Evolutionary conservation across 129 eudicot genomes (phyloP).

Genomic region (Flaveria bidentis): DNA sequence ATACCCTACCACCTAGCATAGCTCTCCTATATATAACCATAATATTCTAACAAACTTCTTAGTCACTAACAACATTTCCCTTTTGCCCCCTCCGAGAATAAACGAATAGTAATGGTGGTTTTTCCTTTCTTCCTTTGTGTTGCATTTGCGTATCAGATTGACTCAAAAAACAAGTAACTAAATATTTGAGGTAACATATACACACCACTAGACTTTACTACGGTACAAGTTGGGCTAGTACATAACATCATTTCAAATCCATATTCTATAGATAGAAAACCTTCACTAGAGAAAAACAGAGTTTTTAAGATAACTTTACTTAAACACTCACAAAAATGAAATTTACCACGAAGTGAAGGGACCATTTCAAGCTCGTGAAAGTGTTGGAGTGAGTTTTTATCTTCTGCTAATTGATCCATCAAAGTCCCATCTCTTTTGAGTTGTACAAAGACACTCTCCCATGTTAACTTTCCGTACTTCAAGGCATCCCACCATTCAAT

Average conservation of each 20-base stretch:
- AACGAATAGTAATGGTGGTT: too few species aligned
- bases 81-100: too few species aligned
- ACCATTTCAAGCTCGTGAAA: constrained; percentile 11
- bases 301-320: not conserved
- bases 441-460: constrained; percentile 20
- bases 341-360: constrained; percentile 17
- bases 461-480: constrained; percentile 16
- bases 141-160: too few species aligned
- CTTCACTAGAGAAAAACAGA: not conserved
- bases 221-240: constrained; percentile 6
- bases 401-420: constrained; percentile 31
- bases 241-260: not conserved
- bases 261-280: not conserved
- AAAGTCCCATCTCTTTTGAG: constrained; percentile 30
- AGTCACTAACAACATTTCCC: too few species aligned
- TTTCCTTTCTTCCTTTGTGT: too few species aligned
- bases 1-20: too few species aligned
- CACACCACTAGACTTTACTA: not conserved
- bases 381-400: constrained; percentile 33
- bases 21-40: too few species aligned
- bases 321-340: not conserved
- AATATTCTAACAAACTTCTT: too few species aligned
- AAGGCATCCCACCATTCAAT: constrained; percentile 32
- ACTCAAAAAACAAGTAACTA: not conserved
- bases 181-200: not conserved